These are phyloP conservation scores for Apiospora rasikravindrae DNA, from an alignment of 2,329 filamentous ascomycete genomes.

Conservation along the genomic window DNA sequence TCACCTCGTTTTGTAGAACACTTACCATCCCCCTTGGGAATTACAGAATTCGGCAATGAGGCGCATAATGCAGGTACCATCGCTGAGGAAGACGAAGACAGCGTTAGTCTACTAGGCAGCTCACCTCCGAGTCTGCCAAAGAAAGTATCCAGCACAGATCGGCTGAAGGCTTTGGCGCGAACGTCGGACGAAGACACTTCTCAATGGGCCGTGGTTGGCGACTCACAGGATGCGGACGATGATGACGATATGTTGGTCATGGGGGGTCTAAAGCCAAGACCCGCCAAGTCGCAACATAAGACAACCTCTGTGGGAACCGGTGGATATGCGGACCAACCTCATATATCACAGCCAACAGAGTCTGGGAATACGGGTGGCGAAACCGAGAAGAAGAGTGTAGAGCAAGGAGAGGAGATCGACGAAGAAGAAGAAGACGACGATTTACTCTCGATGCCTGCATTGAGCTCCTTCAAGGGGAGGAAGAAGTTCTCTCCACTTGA, in stretches of 20 bases:
- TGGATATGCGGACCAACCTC: conserved; percentile 21
- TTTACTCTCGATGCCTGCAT: conserved; percentile 35
- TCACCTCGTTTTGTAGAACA: conserved; percentile 33
- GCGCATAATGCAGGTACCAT: conserved; percentile 28
- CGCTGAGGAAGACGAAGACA: conserved; percentile 46
- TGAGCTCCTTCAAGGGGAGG: conserved; percentile 32
- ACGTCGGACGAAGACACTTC: conserved; percentile 56
- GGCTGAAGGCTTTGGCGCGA: conserved; percentile 57
- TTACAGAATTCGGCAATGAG: conserved; percentile 31
- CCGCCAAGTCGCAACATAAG: neutral
- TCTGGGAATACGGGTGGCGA: neutral
- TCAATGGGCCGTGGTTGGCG: conserved; percentile 55
- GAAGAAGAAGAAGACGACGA: conserved; percentile 29
- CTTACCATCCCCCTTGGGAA: conserved; percentile 40
- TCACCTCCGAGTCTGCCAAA: conserved; percentile 49
- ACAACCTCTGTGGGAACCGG: conserved; percentile 20
- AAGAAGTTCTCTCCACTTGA: conserved; percentile 35
- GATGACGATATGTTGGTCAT: conserved; percentile 36
- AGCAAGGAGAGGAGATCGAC: conserved; percentile 26
- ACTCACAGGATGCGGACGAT: conserved; percentile 33
- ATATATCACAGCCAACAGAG: conserved; percentile 15
- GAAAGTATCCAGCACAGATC: conserved; percentile 62
- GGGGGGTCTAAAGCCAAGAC: conserved; percentile 12
- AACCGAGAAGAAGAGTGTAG: conserved; percentile 24
- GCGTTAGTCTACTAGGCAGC: conserved; percentile 36